Evolutionary conservation across 352 stramenopile species (phyloP), one percentile per base, ranked within the genome.

Genomic region (Thalassiosira pacifica): DNA sequence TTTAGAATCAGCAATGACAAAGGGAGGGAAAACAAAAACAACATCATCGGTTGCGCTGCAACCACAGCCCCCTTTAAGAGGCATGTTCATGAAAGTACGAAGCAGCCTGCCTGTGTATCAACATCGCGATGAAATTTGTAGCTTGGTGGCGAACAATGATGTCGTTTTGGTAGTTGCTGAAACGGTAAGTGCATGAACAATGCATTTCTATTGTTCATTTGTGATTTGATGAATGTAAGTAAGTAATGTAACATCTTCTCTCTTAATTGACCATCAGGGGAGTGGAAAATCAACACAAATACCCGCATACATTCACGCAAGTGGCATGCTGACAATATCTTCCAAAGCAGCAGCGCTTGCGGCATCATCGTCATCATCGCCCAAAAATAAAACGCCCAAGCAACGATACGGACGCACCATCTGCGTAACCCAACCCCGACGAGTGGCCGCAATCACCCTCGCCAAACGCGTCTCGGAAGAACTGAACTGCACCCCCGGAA

Each of bases 381-480:
- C 66, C 31, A 83, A 80, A 18, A 57, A 80, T 22, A 45, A 42
- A 60, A 1, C 40, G 0, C 60, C 55, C 2, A 64, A 82, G 40
- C 45, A 59, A 60, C 76, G 78, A 48, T 83, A 87, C 29, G 87
- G 80, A 37, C 81, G 74, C 27, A 98, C 98, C 13, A 99, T 99
- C 70, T 97, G 97, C 0, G 99, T 98, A 74, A 99, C 98, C 16
- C 98, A 99, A 94, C 98, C 98, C 10, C 95, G 98, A 82, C 96
- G 98, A 90, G 97, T 99, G 18, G 98, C 98, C 22, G 98, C 98
- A 26, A 98, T 98, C 8, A 99, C 96, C 2, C 97, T 99, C 4
- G 98, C 98, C 4, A 98, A 98, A 87, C 96, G 98, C 84, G 98
- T 99, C 0, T 96, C 97, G 0, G 94, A 99, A 86, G 98, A 99